phyloP scores from a whole-genome alignment of 495 filamentous ascomycete species.

The Penicillium simplicissimum region DNA sequence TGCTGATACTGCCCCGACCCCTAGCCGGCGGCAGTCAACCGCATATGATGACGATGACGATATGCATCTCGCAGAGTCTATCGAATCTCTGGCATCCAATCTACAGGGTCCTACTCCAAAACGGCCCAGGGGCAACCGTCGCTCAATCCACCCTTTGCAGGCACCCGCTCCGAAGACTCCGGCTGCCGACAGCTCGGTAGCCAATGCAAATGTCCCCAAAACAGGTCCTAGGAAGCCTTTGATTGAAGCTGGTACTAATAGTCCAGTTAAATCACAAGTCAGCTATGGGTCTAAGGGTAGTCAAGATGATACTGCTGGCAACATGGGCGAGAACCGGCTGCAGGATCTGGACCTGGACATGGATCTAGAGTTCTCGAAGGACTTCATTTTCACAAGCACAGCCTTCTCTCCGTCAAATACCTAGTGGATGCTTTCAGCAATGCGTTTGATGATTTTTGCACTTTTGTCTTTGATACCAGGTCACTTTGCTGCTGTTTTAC shows the following conservation, averaged over 20 bases:
- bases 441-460: neutral
- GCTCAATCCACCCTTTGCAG: neutral
- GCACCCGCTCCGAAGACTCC: constrained; percentile 7
- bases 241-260: constrained; percentile 31
- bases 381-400: constrained; percentile 40
- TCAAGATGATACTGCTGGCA: constrained; percentile 4
- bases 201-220: neutral
- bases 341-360: constrained; percentile 37
- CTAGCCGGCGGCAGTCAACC: constrained; percentile 20
- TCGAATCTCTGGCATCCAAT: constrained; percentile 23
- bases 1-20: constrained; percentile 11
- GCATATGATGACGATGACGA: constrained; percentile 20
- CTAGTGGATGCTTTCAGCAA: neutral
- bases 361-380: constrained; percentile 43
- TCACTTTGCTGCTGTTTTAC: neutral
- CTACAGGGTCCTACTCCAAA: constrained; percentile 30
- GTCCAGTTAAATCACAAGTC: constrained; percentile 25
- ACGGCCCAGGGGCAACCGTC: constrained; percentile 28
- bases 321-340: constrained; percentile 27
- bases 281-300: constrained; percentile 14
- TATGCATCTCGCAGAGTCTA: constrained; percentile 26
- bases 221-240: constrained; percentile 20
- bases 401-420: constrained; percentile 33
- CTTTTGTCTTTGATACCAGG: neutral
- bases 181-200: no score